Conservation (phyloP, 148 eudicot species). For the Silene conica region DNA sequence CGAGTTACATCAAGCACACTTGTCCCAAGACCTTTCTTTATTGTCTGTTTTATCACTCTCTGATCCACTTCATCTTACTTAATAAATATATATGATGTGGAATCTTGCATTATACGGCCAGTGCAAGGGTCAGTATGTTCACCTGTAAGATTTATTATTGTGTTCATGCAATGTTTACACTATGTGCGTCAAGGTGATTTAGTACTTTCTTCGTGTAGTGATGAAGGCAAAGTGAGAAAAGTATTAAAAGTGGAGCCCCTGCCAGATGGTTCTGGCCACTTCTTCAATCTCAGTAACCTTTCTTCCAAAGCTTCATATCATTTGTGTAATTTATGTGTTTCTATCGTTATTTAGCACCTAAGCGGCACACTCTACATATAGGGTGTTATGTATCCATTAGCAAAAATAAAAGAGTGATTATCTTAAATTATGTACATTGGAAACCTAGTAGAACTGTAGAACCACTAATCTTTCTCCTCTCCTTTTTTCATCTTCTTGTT, state of each 20-base stretch:
- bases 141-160: not conserved
- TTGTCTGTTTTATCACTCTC: not conserved
- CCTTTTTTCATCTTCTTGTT: no score
- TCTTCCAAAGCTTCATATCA: slow-evolving; percentile 7
- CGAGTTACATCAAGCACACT: not conserved
- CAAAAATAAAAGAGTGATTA: no score
- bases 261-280: slow-evolving; percentile 96
- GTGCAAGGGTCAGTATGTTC: not conserved
- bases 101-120: no score
- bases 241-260: slow-evolving; percentile 95
- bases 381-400: no score
- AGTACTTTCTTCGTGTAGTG: slow-evolving; percentile 42
- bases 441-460: no score
- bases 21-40: not conserved
- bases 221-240: slow-evolving; percentile 94
- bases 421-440: no score
- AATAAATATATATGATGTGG: no score
- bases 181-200: not conserved
- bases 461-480: no score
- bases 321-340: not conserved
- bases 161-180: not conserved
- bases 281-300: slow-evolving; percentile 75
- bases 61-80: not conserved
- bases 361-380: not conserved
- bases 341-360: not conserved